Percentiles rank a stretch among this genome's conserved stretches.
Conservation (phyloP, 148 eudicot species). For the Selenicereus undatus region DNA sequence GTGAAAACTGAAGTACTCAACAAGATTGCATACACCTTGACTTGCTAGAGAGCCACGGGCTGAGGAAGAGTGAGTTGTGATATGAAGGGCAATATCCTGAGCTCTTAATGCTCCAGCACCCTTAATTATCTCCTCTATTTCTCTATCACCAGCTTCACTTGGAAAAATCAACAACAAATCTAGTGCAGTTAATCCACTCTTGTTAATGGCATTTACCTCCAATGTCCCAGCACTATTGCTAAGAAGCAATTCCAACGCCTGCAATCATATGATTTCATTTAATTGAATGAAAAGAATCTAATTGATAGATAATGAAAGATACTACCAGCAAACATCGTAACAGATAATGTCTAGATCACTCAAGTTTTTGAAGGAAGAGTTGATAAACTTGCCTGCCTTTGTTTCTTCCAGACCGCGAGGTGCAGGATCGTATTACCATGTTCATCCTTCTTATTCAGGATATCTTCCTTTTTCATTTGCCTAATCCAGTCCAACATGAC, state of each 20-base stretch:
- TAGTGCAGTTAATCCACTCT: slow-evolving; percentile 41
- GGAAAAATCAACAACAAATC: slow-evolving; percentile 38
- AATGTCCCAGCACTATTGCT: slow-evolving; percentile 2
- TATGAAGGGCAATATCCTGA: slow-evolving; percentile 13
- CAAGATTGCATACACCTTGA: not conserved
- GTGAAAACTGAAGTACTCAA: slow-evolving; percentile 46
- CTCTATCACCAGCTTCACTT: slow-evolving; percentile 51
- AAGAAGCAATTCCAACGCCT: slow-evolving; percentile 42
- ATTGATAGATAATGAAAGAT: not conserved
- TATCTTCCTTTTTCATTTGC: slow-evolving; percentile 27
- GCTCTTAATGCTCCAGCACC: slow-evolving; percentile 32
- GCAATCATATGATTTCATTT: slow-evolving; percentile 3
- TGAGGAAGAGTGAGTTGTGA: not conserved
- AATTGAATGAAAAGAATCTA: not conserved
- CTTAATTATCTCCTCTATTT: slow-evolving; percentile 38
- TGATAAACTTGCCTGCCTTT: slow-evolving; percentile 41
- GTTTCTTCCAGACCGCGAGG: slow-evolving; percentile 51
- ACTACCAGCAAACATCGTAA: not conserved
- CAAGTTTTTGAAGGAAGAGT: not conserved
- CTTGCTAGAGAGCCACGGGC: not conserved
- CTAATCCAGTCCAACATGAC: slow-evolving; percentile 37
- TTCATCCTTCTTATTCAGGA: slow-evolving; percentile 40
- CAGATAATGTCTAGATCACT: not conserved
- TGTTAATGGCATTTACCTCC: slow-evolving; percentile 43
- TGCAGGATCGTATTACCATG: slow-evolving; percentile 44